phyloP scores from a whole-genome alignment of 2,329 filamentous ascomycete genomes.

The Sporothrix brasiliensis region DNA sequence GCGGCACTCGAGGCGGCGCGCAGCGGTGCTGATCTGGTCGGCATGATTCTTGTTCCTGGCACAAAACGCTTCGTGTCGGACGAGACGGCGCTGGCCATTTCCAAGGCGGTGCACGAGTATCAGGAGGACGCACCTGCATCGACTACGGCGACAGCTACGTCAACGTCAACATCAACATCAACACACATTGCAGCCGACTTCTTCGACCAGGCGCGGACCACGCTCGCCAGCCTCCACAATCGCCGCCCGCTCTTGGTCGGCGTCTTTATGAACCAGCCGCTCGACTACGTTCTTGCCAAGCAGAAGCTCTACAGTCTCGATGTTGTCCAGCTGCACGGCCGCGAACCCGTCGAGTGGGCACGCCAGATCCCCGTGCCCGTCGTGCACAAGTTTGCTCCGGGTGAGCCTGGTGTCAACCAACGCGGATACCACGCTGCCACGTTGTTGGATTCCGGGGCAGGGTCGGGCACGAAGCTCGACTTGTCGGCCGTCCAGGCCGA shows the following conservation, averaged over 20 bases:
- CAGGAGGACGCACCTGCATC: constrained; percentile 38
- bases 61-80: constrained; percentile 78
- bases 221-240: constrained; percentile 49
- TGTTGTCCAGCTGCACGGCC: constrained; percentile 88
- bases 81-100: constrained; percentile 79
- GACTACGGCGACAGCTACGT: constrained; percentile 23
- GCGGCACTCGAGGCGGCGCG: constrained; percentile 79
- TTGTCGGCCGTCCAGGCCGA: constrained; percentile 67
- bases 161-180: background rate
- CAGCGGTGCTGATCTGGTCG: constrained; percentile 86
- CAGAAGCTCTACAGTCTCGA: constrained; percentile 78
- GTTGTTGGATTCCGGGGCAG: constrained; percentile 82
- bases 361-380: constrained; percentile 88
- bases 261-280: constrained; percentile 89
- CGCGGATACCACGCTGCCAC: constrained; percentile 83
- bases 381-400: constrained; percentile 79
- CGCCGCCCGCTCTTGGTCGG: constrained; percentile 77
- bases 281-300: constrained; percentile 78
- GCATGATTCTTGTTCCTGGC: constrained; percentile 85
- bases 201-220: constrained; percentile 52
- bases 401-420: constrained; percentile 68
- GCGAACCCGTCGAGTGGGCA: constrained; percentile 92
- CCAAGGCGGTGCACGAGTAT: constrained; percentile 68
- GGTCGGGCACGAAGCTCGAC: constrained; percentile 79
- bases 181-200: constrained; percentile 60